A percentile compares a stretch with the other conserved stretches of the same genome.
Conservation (phyloP, 2,329 filamentous ascomycete genomes). For the Xylariaceae sp. region DNA sequence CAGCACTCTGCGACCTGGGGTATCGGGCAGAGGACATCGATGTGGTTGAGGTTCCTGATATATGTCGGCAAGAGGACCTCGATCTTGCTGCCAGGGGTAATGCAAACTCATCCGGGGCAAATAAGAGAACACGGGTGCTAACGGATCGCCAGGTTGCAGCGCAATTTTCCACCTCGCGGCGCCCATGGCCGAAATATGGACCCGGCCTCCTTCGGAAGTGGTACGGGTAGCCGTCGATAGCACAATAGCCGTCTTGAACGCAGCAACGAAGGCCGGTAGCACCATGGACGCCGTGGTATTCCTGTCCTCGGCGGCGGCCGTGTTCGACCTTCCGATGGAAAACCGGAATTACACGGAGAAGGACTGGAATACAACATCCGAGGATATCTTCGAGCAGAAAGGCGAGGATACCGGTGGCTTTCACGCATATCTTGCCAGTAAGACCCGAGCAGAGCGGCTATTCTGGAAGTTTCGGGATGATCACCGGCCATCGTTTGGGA, state of each 20-base stretch:
- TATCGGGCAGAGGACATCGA: slow-evolving; percentile 24
- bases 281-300: slow-evolving; percentile 25
- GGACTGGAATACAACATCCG: slow-evolving; percentile 29
- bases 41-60: slow-evolving; percentile 27
- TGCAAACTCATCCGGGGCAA: not conserved
- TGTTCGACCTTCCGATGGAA: slow-evolving; percentile 25
- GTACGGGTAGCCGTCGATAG: slow-evolving; percentile 24
- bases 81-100: slow-evolving; percentile 27
- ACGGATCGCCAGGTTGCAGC: slow-evolving; percentile 23
- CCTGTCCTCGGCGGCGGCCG: slow-evolving; percentile 28
- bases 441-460: slow-evolving; percentile 27
- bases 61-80: slow-evolving; percentile 23
- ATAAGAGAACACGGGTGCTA: not conserved
- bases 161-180: slow-evolving; percentile 30
- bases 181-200: slow-evolving; percentile 25
- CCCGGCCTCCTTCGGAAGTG: slow-evolving; percentile 24
- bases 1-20: slow-evolving; percentile 22
- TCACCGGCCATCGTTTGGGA: slow-evolving; percentile 23
- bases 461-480: slow-evolving; percentile 29
- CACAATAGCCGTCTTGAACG: slow-evolving; percentile 23
- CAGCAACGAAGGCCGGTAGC: slow-evolving; percentile 22
- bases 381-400: slow-evolving; percentile 17
- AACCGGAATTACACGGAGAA: slow-evolving; percentile 24
- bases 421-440: slow-evolving; percentile 29
- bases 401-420: slow-evolving; percentile 22